Base-by-base conservation (phyloP, 306 rosid species). In the Prunus salicina region DNA sequence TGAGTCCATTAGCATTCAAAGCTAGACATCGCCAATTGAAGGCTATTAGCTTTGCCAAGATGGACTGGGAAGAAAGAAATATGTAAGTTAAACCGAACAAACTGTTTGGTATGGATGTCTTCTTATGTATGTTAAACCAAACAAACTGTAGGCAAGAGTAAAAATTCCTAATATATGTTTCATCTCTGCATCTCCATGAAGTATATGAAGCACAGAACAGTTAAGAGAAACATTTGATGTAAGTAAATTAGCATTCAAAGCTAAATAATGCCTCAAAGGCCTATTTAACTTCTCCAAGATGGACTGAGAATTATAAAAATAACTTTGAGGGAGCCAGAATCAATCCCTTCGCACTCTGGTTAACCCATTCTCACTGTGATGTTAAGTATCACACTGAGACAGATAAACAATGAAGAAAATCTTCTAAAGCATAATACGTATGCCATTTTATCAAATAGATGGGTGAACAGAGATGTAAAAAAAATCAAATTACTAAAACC, bases 1-100 rank as follows among this genome's bases (percentile, higher is more conserved):
- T 64, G 2, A 84, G 87, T 81, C 87, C 91, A 88, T 82, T 91
- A 86, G 88, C 98, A 91, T 89, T 86, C 88, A 89, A 88, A 89
- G 74, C 87, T 87, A 87, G 62, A 15, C 85, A 91, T 71, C 19
- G 81, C 85, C 72, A 38, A 7, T 14, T 13, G 18, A 24, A 71
- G 81, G 80, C 74, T 85, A 77, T 18, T 83, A 88, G 92, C 90
- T 83, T 84, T 83, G 89, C 91, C 89, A 92, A 86, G 90, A 89
- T 85, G 91, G 93, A 91, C 95, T 78, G 67, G 50, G 19, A 38
- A 24, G 13, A 32, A 22, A n/a, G n/a, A 56, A 3, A 18, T 67
- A 58, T 1, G 20, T 3, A 47, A 50, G 28, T 6, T 3, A 1
- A 20, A 22, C 9, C 0, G 3, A 13, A 15, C 3, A 53, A 15